Percentiles rank a stretch among this genome's conserved stretches.
These are phyloP conservation scores for Hibiscus syriacus DNA, from an alignment of 345 rosid species.

Conservation along the genomic window DNA sequence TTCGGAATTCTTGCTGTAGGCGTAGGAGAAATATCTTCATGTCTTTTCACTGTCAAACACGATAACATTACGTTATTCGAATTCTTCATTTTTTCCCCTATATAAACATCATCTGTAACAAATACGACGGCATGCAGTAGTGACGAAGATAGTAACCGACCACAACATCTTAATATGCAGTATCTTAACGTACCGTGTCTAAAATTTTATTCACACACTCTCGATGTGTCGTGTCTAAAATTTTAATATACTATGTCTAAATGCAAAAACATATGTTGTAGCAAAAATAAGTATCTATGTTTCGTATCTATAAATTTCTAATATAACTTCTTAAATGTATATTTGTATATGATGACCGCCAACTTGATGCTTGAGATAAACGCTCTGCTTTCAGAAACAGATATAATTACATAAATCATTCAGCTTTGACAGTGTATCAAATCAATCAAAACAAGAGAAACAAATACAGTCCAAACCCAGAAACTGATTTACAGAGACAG, in stretches of 20 bases:
- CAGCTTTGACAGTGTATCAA: background rate
- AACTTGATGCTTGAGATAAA: background rate
- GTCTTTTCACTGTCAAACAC: conserved; percentile 30
- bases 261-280: background rate
- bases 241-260: too few relatives aligned
- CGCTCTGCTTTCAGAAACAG: background rate
- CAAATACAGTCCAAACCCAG: background rate
- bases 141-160: too few relatives aligned
- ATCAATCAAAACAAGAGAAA: background rate
- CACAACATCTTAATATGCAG: too few relatives aligned
- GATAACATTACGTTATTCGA: background rate
- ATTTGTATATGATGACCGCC: background rate
- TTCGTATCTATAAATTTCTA: too few relatives aligned
- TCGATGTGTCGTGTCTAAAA: too few relatives aligned
- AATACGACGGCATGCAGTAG: too few relatives aligned
- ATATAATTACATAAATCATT: background rate
- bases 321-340: too few relatives aligned
- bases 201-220: too few relatives aligned
- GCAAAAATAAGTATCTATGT: too few relatives aligned
- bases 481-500: background rate
- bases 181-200: too few relatives aligned
- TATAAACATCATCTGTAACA: background rate
- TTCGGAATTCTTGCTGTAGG: conserved; percentile 33
- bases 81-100: background rate
- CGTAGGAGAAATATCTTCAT: conserved; percentile 24